phyloP scores from a whole-genome alignment of 1,284 basidiomycete species.

The Pseudozyma tsukubaensis region DNA sequence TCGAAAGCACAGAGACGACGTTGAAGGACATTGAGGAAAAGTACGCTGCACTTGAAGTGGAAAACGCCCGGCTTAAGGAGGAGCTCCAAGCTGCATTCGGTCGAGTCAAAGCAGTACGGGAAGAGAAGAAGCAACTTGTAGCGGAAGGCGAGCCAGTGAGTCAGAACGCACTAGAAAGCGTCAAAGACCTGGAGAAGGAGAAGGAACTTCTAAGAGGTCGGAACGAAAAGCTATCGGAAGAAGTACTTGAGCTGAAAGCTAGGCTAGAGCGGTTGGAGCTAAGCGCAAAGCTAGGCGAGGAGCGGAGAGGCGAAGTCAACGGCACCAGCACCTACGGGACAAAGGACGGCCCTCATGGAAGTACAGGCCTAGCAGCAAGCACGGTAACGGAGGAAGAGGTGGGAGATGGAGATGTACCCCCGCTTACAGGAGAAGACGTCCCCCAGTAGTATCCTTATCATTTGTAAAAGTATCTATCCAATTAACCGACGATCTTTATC shows the following conservation, averaged over 20 bases:
- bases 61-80: conserved; percentile 28
- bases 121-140: conserved; percentile 23
- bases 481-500: too few relatives aligned
- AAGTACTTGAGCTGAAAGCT: too few relatives aligned
- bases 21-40: conserved; percentile 20
- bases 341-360: too few relatives aligned
- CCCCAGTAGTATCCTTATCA: not conserved
- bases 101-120: conserved; percentile 8
- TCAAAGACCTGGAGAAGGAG: not conserved
- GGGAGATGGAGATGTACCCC: conserved; percentile 6
- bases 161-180: not conserved
- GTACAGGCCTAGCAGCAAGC: too few relatives aligned
- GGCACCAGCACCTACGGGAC: too few relatives aligned
- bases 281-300: not conserved
- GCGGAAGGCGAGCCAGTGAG: not conserved
- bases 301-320: not conserved
- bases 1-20: conserved; percentile 52
- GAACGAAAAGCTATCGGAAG: too few relatives aligned
- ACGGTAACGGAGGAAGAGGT: not conserved
- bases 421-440: not conserved
- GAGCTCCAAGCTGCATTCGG: conserved; percentile 18
- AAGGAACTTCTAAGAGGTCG: not conserved
- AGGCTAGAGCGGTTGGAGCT: too few relatives aligned
- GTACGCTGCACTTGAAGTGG: conserved; percentile 23
- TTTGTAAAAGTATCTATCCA: too few relatives aligned